Conservation (phyloP, 192 early-diverging fungal species). For the Backusella westeae region DNA sequence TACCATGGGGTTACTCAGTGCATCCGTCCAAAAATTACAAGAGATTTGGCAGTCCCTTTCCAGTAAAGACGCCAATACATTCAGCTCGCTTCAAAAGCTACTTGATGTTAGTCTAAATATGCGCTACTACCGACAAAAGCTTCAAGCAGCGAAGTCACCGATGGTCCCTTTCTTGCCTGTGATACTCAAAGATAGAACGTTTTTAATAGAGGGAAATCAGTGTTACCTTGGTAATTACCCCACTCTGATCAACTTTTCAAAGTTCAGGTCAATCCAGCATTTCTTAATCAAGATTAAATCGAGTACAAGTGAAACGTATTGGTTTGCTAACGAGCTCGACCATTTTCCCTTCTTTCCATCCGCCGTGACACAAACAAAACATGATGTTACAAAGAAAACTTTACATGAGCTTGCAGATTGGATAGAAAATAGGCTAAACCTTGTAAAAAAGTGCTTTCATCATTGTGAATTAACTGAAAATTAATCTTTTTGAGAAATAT, state of each 20-base stretch:
- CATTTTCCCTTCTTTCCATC: slow-evolving; percentile 21
- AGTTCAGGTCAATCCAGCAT: slow-evolving; percentile 43
- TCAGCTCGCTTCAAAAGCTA: slow-evolving; percentile 51
- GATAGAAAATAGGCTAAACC: not conserved
- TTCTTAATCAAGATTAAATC: slow-evolving; percentile 39
- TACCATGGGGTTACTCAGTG: slow-evolving; percentile 53
- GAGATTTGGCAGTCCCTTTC: slow-evolving; percentile 41
- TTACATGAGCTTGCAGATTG: slow-evolving; percentile 1
- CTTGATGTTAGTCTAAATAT: slow-evolving; percentile 68
- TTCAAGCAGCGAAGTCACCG: slow-evolving; percentile 44
- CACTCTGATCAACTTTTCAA: slow-evolving; percentile 50
- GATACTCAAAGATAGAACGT: slow-evolving; percentile 71
- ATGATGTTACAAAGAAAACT: not conserved
- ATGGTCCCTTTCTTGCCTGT: slow-evolving; percentile 65
- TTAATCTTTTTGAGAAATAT: not conserved
- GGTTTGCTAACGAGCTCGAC: slow-evolving; percentile 40
- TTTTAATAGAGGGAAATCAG: slow-evolving; percentile 69
- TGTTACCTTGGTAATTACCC: slow-evolving; percentile 16
- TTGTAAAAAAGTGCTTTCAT: not conserved
- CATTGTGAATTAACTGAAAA: slow-evolving; percentile 9
- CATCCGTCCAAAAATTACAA: slow-evolving; percentile 53
- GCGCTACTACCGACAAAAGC: slow-evolving; percentile 54
- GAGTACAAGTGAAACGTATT: slow-evolving; percentile 39
- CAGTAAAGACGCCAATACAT: slow-evolving; percentile 41
- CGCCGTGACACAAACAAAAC: not conserved